Base-by-base conservation (phyloP, 441 rosid genomes). In the Euphorbia corollata region DNA sequence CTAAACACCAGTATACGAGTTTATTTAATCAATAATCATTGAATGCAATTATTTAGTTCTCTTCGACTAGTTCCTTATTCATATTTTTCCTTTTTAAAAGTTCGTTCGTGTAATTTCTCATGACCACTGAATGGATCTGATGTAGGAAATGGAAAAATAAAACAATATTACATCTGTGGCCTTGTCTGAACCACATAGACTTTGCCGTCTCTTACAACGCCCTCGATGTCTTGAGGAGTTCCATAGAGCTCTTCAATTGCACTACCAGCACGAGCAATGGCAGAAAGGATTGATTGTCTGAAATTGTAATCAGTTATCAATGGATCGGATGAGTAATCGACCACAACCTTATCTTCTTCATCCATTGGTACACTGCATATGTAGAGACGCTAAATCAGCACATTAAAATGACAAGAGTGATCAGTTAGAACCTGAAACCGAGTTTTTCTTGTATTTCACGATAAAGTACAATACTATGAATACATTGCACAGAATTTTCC, bases 281-380 rank as follows among this genome's bases (percentile, higher is more conserved):
- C 77, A 12, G 96, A 78, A 64, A 94, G 99, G 41, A 83, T 85
- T 61, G 82, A 73, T 75, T 77, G 71, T 64, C 68, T 93, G 71
- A 91, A 91, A 71, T 80, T 87, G 43, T 70, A 77, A 34, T 91
- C 99, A 0, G 60, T 75, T 63, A 87, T 82, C 75, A 94, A 71
- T 8, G 81, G 86, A 73, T 94, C 97, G 0, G 90, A 81, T 58
- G 96, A 77, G 79, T 94, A 91, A 77, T 94, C 97, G 4, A 94
- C 74, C 72, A 79, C 85, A 1, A 85, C 87, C 68, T 84, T 41
- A 71, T 89, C 96, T 78, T 87, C 99, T 78, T 87, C 90, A 69
- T 94, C 97, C 94, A 91, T 94, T 27, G 97, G 96, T 64, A 94
- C 97, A 78, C 99, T 94, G 88, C 78, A 71, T n/a, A 27, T 30